phyloP scores from a whole-genome alignment of 768 basidiomycete species.

The Suillus tomentosus region DNA sequence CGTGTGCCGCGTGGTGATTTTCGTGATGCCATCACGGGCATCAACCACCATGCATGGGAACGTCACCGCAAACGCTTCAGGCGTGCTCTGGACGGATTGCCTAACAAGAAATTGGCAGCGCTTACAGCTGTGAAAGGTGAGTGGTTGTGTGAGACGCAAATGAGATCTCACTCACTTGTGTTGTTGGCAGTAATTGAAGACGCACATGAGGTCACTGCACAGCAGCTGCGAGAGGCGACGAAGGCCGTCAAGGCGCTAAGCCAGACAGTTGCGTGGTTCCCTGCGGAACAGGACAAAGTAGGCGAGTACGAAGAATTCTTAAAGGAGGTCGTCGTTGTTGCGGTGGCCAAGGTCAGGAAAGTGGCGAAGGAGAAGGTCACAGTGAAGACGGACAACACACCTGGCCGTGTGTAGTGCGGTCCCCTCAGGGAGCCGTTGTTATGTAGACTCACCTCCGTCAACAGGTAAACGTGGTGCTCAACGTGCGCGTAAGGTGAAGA shows the following conservation, averaged over 20 bases:
- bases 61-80: constrained; percentile 10
- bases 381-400: not conserved
- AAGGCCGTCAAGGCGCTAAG: not conserved
- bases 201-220: not conserved
- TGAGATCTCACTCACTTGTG: not conserved
- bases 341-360: not conserved
- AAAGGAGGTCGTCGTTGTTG: not conserved
- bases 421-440: not conserved
- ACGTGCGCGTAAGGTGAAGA: not conserved
- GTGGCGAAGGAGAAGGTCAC: not conserved
- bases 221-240: not conserved
- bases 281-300: not conserved
- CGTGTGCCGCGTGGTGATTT: not conserved
- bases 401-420: not conserved
- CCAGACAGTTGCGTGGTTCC: not conserved
- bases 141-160: not conserved
- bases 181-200: not conserved
- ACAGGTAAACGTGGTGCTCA: not conserved
- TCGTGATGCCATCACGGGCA: not conserved
- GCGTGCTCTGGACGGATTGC: not conserved
- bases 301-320: not conserved
- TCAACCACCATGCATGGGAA: constrained; percentile 9
- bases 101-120: not conserved
- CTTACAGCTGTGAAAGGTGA: not conserved
- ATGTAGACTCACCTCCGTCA: not conserved